Base-by-base conservation (phyloP, 768 basidiomycete species). In the Psilocybe subaeruginosa region DNA sequence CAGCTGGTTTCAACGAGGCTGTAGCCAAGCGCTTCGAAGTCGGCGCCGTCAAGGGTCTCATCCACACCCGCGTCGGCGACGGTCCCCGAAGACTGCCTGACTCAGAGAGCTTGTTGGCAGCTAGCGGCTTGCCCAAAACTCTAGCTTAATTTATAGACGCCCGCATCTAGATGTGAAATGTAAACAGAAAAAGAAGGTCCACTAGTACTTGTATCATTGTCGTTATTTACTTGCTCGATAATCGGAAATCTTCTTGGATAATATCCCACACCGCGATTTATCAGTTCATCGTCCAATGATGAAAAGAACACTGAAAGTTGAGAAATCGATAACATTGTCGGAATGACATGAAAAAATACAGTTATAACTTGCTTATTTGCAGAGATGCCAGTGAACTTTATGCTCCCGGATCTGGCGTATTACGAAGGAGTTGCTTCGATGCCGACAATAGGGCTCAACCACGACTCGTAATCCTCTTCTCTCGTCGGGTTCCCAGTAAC, bases 11-110 rank as follows among this genome's bases (percentile, higher is more conserved):
- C 79, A 92, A 97, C 71, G 78, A 78, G 37, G 83, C 78, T 43
- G 93, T 96, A 2, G 89, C 91, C 37, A 89, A 88, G 73, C 81
- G 78, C 52, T 93, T 87, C 71, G 84, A 82, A 16, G 78, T 83
- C 7, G 95, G 92, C 0, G 87, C 91, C 2, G 94, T 99, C 43
- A 93, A 93, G 75, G 81, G 87, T 3, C 81, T 98, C 70, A 98
- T 99, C 55, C 95, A 97, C 74, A 98, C 97, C 8, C 80, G 83
- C 48, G 93, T 98, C 7, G 97, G 97, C 0, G 95, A 95, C 69
- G 96, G 97, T 0, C 97, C 97, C 0, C 82, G 91, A 64, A 84
- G 85, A 16, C 73, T 97, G 37, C 82, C 74, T 33, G 67, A 69
- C 31, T 83, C 83, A 53, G 91, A 93, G 66, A 76, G 86, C 23